Percentiles rank a stretch among this genome's conserved stretches.
Conservation (phyloP, 2,329 filamentous ascomycete species). For the Penicillium oxalicum region DNA sequence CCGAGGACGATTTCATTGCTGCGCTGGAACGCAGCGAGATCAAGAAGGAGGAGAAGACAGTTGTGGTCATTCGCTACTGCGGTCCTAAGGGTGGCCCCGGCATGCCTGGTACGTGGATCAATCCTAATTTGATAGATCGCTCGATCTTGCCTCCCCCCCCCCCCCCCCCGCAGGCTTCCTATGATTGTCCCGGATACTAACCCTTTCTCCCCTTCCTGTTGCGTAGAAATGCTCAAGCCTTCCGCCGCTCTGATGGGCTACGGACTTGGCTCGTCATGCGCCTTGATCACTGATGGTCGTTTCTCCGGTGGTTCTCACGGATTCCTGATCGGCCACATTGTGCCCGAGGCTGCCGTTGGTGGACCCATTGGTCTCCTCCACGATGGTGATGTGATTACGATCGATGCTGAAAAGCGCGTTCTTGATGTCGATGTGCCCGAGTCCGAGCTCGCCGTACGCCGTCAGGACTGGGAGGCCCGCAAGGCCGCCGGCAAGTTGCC, state of each 20-base stretch:
- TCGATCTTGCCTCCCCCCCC: no score
- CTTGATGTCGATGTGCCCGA: slow-evolving; percentile 62
- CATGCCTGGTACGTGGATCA: slow-evolving; percentile 47
- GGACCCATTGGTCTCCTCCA: slow-evolving; percentile 77
- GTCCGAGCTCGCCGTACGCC: slow-evolving; percentile 56
- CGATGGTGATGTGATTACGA: slow-evolving; percentile 74
- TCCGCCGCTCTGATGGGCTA: slow-evolving; percentile 68
- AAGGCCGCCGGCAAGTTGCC: slow-evolving; percentile 35
- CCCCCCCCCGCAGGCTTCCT: no score
- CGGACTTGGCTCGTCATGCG: slow-evolving; percentile 62
- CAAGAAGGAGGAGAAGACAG: slow-evolving; percentile 70
- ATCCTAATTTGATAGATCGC: no score
- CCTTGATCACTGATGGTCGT: slow-evolving; percentile 64
- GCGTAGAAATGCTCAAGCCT: slow-evolving; percentile 63
- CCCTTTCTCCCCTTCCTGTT: not conserved
- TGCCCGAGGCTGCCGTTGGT: slow-evolving; percentile 78
- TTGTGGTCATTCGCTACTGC: slow-evolving; percentile 69
- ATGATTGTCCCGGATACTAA: no score
- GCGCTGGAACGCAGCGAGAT: slow-evolving; percentile 63
- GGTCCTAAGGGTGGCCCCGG: slow-evolving; percentile 68
- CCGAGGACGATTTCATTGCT: slow-evolving; percentile 62
- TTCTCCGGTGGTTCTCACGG: slow-evolving; percentile 69
- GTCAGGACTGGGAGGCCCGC: slow-evolving; percentile 53
- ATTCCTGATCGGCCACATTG: slow-evolving; percentile 82
- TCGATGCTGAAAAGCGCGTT: slow-evolving; percentile 69